phyloP scores from a whole-genome alignment of 148 eudicot species.

The Dysphania ambrosioides region DNA sequence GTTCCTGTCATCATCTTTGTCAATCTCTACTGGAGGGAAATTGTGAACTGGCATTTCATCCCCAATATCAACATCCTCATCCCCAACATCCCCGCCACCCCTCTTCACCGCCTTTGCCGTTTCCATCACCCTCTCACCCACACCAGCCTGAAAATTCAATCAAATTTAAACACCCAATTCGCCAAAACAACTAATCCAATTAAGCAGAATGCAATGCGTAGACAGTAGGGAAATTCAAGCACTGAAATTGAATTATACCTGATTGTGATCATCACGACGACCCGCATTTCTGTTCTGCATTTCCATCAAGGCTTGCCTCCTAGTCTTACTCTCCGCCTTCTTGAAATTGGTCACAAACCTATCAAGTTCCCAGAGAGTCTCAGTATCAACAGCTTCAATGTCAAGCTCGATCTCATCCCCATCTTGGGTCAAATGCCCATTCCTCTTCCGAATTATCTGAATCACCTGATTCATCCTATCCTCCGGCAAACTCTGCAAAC shows the following conservation, averaged over 20 bases:
- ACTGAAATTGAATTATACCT: conserved; percentile 11
- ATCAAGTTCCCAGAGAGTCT: conserved; percentile 91
- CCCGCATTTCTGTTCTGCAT: conserved; percentile 30
- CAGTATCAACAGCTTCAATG: conserved; percentile 75
- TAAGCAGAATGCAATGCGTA: neutral
- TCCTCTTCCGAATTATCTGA: conserved; percentile 72
- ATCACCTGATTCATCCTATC: conserved; percentile 82
- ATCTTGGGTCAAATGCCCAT: conserved; percentile 61
- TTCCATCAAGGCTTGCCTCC: conserved; percentile 61
- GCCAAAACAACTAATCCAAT: neutral
- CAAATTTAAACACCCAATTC: neutral
- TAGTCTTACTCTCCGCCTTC: conserved; percentile 71
- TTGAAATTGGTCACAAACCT: conserved; percentile 82
- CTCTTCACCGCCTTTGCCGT: conserved; percentile 38
- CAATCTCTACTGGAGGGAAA: conserved; percentile 74
- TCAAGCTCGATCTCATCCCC: conserved; percentile 94
- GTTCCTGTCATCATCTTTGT: conserved; percentile 61
- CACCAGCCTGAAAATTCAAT: conserved; percentile 36
- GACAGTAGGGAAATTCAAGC: neutral
- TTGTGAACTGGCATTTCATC: conserved; percentile 71
- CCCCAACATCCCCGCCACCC: conserved; percentile 46
- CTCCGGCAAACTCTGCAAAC: conserved; percentile 70
- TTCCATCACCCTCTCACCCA: conserved; percentile 46
- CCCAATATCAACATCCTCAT: conserved; percentile 84
- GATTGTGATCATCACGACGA: conserved; percentile 17